A percentile compares a stretch with the other conserved stretches of the same genome.
These are phyloP conservation scores for Groenewaldozyma tartarivorans DNA, from an alignment of 805 yeast species.

Conservation along the genomic window DNA sequence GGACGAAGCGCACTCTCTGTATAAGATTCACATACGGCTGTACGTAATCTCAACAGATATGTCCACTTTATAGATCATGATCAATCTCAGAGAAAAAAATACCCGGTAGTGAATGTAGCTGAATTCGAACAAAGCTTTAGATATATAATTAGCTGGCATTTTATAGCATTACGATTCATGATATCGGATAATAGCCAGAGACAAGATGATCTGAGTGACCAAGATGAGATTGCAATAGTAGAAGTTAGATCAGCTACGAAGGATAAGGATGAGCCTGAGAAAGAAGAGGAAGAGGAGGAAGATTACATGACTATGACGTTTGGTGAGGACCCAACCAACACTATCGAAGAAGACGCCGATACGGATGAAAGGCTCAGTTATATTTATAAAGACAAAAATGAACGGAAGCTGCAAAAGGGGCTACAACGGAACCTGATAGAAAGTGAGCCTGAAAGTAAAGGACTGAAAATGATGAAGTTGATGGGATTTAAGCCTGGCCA, in stretches of 20 bases:
- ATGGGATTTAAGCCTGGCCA: constrained; percentile 50
- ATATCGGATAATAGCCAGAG: no score
- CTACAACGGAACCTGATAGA: constrained; percentile 3
- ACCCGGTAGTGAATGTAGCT: neutral
- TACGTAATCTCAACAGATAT: no score
- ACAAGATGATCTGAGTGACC: no score
- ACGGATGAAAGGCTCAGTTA: neutral
- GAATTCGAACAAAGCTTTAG: neutral
- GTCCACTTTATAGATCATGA: no score
- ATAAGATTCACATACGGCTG: no score
- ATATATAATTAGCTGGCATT: neutral
- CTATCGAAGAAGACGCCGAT: constrained; percentile 5
- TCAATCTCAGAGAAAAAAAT: no score
- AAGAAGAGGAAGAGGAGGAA: constrained; percentile 15
- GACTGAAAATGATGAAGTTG: constrained; percentile 41
- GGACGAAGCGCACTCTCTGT: no score
- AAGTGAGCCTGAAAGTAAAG: constrained; percentile 6
- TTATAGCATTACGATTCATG: neutral
- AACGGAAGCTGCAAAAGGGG: constrained; percentile 4
- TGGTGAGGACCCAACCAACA: constrained; percentile 5
- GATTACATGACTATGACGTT: constrained; percentile 26
- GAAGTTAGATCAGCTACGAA: no score
- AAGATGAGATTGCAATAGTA: no score
- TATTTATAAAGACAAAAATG: neutral
- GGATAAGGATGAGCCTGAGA: no score